Base-by-base conservation (phyloP, 2,329 filamentous ascomycete species). In the Periconia macrospinosa region DNA sequence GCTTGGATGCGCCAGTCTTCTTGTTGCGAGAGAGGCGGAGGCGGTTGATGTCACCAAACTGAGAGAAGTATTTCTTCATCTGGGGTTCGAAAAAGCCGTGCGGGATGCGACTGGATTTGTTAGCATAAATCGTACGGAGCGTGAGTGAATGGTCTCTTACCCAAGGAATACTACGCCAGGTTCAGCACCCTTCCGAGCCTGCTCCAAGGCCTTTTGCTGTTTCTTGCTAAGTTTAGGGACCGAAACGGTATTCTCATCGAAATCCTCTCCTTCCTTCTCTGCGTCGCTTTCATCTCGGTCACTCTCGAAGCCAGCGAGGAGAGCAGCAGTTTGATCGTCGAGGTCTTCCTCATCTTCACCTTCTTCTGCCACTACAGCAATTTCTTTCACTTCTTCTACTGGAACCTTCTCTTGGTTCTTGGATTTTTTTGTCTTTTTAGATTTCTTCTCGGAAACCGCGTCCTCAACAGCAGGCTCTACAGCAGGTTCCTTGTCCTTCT, bases 1-100 rank as follows among this genome's bases (percentile, higher is more conserved):
- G 94, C 80, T 94, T 96, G 72, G 89, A 92, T 54, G 86, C 86
- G 52, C 94, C 94, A 1, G 92, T 97, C 74, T 89, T 89, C 76
- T 90, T 91, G 81, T 96, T 97, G 66, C 94, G 88, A 27, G 92
- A 94, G 43, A 99, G 82, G 58, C 93, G 87, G 53, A 97, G 82
- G 52, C 81, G 86, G 49, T 81, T 84, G 66, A 99, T 91, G 14
- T 85, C 80, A 63, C 94, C 94, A 64, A 99, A 99, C 75, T 99
- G 94, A 50, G 86, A 84, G 71, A 97, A 96, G 81, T 97, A 99
- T 60, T 87, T 86, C 65, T 86, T 86, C 89, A 99, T 95, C 78
- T 97, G 89, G 68, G 92, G 85, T 78, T 99, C 94, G 81, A 93
- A 97, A 85, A 99, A 99, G 77, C 94, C 90, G 77, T 94, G 91